Conservation (phyloP, 2,329 filamentous ascomycete species). For the Colletotrichum sojae region DNA sequence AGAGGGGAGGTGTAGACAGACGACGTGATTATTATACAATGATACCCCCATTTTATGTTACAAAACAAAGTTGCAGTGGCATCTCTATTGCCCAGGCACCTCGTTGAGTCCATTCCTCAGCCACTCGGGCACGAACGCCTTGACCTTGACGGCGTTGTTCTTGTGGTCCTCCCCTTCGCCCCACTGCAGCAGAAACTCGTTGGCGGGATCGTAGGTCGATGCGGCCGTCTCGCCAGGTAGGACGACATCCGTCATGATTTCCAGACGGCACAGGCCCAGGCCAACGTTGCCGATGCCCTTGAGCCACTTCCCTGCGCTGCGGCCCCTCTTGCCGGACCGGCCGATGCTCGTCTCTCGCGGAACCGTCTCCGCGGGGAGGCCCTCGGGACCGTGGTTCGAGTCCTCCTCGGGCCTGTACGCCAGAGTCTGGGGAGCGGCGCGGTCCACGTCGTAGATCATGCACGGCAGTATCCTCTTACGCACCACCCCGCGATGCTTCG, state of each 20-base stretch:
- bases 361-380: constrained; percentile 53
- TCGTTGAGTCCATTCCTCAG: constrained; percentile 59
- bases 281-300: constrained; percentile 87
- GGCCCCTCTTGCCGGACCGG: constrained; percentile 69
- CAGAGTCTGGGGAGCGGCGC: constrained; percentile 55
- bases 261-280: constrained; percentile 86
- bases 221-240: constrained; percentile 76
- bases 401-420: constrained; percentile 59
- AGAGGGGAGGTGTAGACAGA: constrained; percentile 9
- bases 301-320: constrained; percentile 86
- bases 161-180: constrained; percentile 42
- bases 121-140: constrained; percentile 91
- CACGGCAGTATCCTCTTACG: constrained; percentile 91
- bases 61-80: constrained; percentile 30
- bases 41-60: constrained; percentile 38
- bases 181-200: constrained; percentile 41
- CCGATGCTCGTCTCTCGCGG: constrained; percentile 65
- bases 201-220: constrained; percentile 73
- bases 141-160: constrained; percentile 68
- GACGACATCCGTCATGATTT: constrained; percentile 88
- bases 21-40: constrained; percentile 21
- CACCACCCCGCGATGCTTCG: constrained; percentile 93
- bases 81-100: constrained; percentile 33
- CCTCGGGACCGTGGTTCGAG: constrained; percentile 44
- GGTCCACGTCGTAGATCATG: constrained; percentile 72